Conservation (phyloP, 345 rosid genomes). For the Fremontodendron californicum region DNA sequence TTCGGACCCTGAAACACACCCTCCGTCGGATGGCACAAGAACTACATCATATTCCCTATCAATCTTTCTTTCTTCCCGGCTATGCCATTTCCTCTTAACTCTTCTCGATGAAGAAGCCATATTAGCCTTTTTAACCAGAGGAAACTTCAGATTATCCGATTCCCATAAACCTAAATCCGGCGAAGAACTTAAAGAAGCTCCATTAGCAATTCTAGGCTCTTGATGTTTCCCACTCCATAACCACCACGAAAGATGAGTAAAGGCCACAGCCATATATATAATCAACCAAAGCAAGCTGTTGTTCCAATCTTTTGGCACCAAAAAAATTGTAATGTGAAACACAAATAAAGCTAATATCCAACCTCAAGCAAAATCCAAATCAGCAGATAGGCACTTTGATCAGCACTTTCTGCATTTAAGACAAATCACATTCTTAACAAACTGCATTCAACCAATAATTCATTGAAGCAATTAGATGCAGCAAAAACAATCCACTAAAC, state of each 20-base stretch:
- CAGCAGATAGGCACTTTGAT: neutral
- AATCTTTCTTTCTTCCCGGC: constrained; percentile 59
- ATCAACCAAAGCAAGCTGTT: constrained; percentile 1
- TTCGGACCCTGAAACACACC: constrained; percentile 70
- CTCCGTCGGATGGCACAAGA: constrained; percentile 75
- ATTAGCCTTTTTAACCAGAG: constrained; percentile 34
- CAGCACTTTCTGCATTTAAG: constrained; percentile 1
- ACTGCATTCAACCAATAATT: constrained; percentile 13
- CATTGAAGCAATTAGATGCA: neutral
- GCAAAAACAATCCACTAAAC: neutral
- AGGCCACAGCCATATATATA: constrained; percentile 48
- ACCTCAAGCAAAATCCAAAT: neutral
- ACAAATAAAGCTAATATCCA: neutral
- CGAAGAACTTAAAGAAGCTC: constrained; percentile 34
- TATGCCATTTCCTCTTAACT: constrained; percentile 58
- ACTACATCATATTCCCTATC: constrained; percentile 69
- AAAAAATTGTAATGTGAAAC: neutral
- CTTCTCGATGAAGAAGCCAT: constrained; percentile 48
- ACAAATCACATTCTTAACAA: neutral
- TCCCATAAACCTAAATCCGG: constrained; percentile 45
- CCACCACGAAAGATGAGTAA: constrained; percentile 63
- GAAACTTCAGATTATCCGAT: constrained; percentile 55
- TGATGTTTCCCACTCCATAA: constrained; percentile 54
- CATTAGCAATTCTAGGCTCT: constrained; percentile 42
- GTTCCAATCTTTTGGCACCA: constrained; percentile 6